Evolutionary conservation across 2,329 filamentous ascomycete species (phyloP), one percentile per base, ranked within the genome.

Genomic region (Teratosphaeria zuluensis): DNA sequence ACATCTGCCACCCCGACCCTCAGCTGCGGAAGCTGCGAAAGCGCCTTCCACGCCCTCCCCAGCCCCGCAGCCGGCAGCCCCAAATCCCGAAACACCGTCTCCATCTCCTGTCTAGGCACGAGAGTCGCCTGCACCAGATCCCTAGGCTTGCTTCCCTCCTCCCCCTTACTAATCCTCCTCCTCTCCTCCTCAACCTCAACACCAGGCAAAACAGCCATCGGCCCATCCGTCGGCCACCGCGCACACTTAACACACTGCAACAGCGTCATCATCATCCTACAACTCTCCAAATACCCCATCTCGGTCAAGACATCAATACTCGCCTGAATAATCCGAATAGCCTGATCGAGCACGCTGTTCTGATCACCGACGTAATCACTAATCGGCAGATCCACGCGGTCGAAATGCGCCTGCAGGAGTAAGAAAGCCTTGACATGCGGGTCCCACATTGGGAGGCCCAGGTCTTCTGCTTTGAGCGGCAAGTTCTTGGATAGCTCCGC

Each of bases 301-400:
- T 99, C 95, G 0, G 92, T 89, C 59, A 97, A 81, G 9, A 96
- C 88, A 71, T 99, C 95, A 67, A 99, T 92, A 5, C 87, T 89
- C 1, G 94, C 95, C 73, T 99, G 94, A 35, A 96, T 86, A 72
- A 99, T 94, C 83, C 94, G 94, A 60, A 99, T 94, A 5, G 90
- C 89, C 72, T 99, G 94, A 72, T 99, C 94, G 1, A 99, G 81
- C 2, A 99, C 94, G 56, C 80, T 84, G 58, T 81, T 87, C 74
- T 95, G 89, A 73, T 99, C 94, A 67, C 94, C 94, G 2, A 99
- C 91, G 70, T 99, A 99, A 80, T 99, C 94, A 0, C 89, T 87
- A 59, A 99, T 96, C 3, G 95, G 95, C 3, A 99, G 84, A 57
- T 92, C 86, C 65, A 97, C 87, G 59, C 92, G 88, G 21, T 89